Percentiles rank a stretch among this genome's conserved stretches.
Conservation (phyloP, 371 early-diverging fungal species). For the Mortierella sp. region DNA sequence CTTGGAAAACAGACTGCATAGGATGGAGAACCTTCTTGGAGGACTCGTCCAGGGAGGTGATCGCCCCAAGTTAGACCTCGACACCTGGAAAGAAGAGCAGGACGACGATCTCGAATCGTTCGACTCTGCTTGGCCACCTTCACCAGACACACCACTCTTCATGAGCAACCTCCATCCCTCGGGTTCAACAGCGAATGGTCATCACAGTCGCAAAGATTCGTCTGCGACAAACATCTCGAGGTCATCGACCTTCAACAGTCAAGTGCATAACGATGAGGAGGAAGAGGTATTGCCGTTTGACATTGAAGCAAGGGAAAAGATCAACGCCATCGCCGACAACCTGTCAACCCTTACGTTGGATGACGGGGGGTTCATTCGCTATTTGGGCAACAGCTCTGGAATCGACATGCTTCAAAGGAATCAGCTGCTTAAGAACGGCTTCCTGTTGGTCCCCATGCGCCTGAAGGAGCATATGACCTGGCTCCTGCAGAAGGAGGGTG, state of each 20-base stretch:
- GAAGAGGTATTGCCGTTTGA: conserved; percentile 38
- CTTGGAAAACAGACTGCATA: conserved; percentile 72
- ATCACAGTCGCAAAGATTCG: not conserved
- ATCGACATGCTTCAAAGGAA: conserved; percentile 55
- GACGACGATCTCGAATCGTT: conserved; percentile 56
- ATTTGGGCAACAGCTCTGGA: conserved; percentile 59
- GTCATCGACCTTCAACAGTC: conserved; percentile 5
- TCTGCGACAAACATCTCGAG: conserved; percentile 13
- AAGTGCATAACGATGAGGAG: conserved; percentile 4
- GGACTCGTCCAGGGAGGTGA: conserved; percentile 69
- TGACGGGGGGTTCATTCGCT: conserved; percentile 56
- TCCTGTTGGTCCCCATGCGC: conserved; percentile 57
- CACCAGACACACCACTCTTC: conserved; percentile 20
- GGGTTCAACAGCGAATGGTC: not conserved
- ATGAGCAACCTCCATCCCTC: not conserved
- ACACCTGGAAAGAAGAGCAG: conserved; percentile 52
- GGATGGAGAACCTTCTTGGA: conserved; percentile 72
- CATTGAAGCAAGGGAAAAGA: conserved; percentile 32
- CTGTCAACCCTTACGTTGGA: conserved; percentile 51
- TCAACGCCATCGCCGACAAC: conserved; percentile 49
- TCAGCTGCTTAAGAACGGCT: conserved; percentile 45
- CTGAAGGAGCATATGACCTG: conserved; percentile 41
- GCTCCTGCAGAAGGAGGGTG: conserved; percentile 28
- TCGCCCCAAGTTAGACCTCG: conserved; percentile 50
- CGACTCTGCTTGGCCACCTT: conserved; percentile 27